Base-by-base conservation (phyloP, 768 basidiomycete genomes). In the Neoboletus magnificus region DNA sequence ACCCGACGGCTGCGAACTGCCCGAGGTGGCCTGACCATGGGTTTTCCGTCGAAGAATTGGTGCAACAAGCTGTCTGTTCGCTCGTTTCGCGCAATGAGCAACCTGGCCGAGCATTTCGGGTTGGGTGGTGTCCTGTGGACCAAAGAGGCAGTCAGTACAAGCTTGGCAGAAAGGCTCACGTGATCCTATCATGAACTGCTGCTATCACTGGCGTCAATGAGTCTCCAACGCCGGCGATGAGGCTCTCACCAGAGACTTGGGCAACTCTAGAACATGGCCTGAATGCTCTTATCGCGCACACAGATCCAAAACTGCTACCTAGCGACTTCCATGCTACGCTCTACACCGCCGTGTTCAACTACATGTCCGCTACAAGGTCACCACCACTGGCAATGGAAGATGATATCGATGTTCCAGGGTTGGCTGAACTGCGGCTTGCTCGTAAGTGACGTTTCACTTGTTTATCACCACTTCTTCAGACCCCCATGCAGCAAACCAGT, bases 31-130 rank as follows among this genome's bases (percentile, higher is more conserved):
- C 41, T 59, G 59, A 7, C 54, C 62, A 57, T 71, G 69, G 44
- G 62, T 69, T 51, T 45, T 52, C 30, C 66, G 66, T 8, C 59
- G 15, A n/a, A 62, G 20, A 47, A 58, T 35, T 18, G 56, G 58
- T 20, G 50, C 48, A 18, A 49, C 30, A 41, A 50, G 54, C 50
- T 20, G 64, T 29, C 60, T 48, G 49, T 53, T 55, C 0, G 44
- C 29, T 40, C 55, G 59, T 48, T 39, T 67, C 12, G 57, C 54
- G 22, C 60, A 67, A 13, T n/a, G 61, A 45, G 55, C 47, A 29
- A 57, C 56, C 20, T 40, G 55, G 43, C 42, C 33, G 53, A 66
- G 54, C 65, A 68, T 67, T 37, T n/a, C 42, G 48, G 45, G 2
- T 33, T 50, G 15, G 30, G 42, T 47, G n/a, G n/a, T n/a, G n/a